Percentiles rank a stretch among this genome's conserved stretches.
These are phyloP conservation scores for Elsinoe ampelina DNA, from an alignment of 2,329 filamentous ascomycete genomes.

Conservation along the genomic window DNA sequence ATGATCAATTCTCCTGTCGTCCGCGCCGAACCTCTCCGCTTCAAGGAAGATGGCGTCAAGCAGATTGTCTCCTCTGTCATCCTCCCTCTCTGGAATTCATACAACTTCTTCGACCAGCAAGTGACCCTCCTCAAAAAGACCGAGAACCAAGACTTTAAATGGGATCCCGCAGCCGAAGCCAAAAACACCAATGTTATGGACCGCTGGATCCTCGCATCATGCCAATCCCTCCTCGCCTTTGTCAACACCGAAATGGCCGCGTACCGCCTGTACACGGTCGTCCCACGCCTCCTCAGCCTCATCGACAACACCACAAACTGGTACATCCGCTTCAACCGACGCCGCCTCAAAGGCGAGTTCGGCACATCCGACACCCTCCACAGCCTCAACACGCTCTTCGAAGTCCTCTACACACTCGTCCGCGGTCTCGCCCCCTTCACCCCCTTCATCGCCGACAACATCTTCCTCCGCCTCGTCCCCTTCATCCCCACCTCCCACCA, in stretches of 20 bases:
- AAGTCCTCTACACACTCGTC: constrained; percentile 82
- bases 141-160: constrained; percentile 64
- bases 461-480: constrained; percentile 74
- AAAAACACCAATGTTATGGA: constrained; percentile 90
- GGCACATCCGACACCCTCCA: constrained; percentile 78
- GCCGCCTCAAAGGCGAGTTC: constrained; percentile 81
- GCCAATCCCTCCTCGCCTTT: constrained; percentile 82
- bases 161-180: constrained; percentile 65
- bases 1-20: constrained; percentile 96
- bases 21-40: constrained; percentile 77
- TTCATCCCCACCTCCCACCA: constrained; percentile 64
- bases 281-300: constrained; percentile 60
- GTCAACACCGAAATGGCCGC: constrained; percentile 87
- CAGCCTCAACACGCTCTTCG: constrained; percentile 87
- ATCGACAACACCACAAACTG: constrained; percentile 98
- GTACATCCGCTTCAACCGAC: constrained; percentile 94
- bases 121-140: constrained; percentile 79
- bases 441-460: constrained; percentile 89
- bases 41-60: constrained; percentile 87
- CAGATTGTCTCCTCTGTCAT: constrained; percentile 90
- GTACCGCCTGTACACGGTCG: constrained; percentile 70
- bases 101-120: constrained; percentile 92
- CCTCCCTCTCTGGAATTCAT: constrained; percentile 89
- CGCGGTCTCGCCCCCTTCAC: constrained; percentile 88
- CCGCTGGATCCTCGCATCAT: constrained; percentile 86